Conservation (phyloP, 768 basidiomycete genomes). For the Russula sp. region DNA sequence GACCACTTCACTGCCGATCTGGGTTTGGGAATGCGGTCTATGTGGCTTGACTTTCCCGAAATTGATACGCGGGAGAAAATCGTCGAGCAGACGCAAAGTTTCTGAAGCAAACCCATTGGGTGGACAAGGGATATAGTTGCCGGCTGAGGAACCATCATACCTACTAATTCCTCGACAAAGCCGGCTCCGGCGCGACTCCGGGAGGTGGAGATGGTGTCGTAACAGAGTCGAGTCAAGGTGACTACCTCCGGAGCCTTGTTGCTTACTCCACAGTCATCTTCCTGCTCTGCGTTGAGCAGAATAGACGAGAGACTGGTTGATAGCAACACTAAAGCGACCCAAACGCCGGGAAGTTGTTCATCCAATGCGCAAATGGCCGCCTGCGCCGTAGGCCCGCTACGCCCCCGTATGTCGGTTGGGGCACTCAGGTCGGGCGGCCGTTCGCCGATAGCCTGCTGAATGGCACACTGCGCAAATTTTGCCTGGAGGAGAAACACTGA, state of each 20-base stretch:
- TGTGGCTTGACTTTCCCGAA: constrained; percentile 54
- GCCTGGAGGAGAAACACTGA: constrained; percentile 6
- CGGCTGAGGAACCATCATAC: constrained; percentile 11
- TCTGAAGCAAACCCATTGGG: constrained; percentile 35
- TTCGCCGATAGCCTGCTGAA: constrained; percentile 10
- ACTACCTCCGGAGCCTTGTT: constrained; percentile 1
- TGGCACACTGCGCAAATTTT: constrained; percentile 1
- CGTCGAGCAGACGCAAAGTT: constrained; percentile 63
- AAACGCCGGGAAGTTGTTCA: constrained; percentile 16
- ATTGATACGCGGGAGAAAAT: constrained; percentile 79
- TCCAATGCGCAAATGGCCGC: constrained; percentile 2
- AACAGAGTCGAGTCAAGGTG: constrained; percentile 5
- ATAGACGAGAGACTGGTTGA: constrained; percentile 16
- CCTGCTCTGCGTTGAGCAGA: constrained; percentile 11
- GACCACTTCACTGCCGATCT: not conserved
- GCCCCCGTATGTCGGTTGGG: not conserved
- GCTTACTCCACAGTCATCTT: not conserved
- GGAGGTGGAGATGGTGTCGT: constrained; percentile 6
- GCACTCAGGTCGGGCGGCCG: not conserved
- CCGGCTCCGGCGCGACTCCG: constrained; percentile 14
- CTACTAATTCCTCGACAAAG: constrained; percentile 24
- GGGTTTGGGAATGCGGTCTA: not conserved
- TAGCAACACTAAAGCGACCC: constrained; percentile 17
- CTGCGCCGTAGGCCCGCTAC: not conserved
- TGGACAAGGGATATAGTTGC: not conserved